Base-by-base conservation (phyloP, 768 basidiomycete genomes). In the Phylloporus sp. region DNA sequence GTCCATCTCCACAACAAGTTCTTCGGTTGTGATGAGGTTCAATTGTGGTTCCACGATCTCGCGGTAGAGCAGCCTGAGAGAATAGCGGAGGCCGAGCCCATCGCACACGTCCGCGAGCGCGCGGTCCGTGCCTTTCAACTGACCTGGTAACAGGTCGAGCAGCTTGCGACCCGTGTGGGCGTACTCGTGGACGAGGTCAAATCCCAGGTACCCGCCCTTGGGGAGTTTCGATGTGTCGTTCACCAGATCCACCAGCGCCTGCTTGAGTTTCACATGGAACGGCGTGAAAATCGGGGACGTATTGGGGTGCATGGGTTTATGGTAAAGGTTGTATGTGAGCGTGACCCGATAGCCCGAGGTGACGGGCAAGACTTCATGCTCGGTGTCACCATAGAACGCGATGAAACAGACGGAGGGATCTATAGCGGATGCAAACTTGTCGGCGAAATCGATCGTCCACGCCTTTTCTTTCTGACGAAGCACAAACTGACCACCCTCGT, bases 351-450 rank as follows among this genome's bases (percentile, higher is more conserved):
- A 57, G 1, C 78, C 75, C 1, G 68, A 64, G 6, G 38, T 60
- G 39, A 77, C 71, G 2, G 61, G 64, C 17, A 62, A 37, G 38
- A 76, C 71, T 37, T 76, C 72, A 49, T 75, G 73, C 46, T 74
- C 69, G 46, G 72, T 60, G 44, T 75, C 75, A 20, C 69, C 64
- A 57, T 62, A 50, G 24, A 77, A 74, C 5, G 73, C 69, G 24
- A 64, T 57, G 57, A 71, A 78, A 9, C 60, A 66, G 5, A 71
- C 37, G 0, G 35, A 40, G 1, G 38, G 49, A 11, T 24, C 20
- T 5, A 18, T 18, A 3, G 31, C 29, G 0, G 40, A 9, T 0
- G 41, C 44, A 6, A 48, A 32, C 9, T 24, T 27, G 20, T 39
- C 26, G 1, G 52, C 3, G 18, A 40, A 38, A 9, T 50, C 43